Percentiles rank a stretch among this genome's conserved stretches.
phyloP scores from a whole-genome alignment of 805 yeast species.

The Brettanomyces naardenensis region DNA sequence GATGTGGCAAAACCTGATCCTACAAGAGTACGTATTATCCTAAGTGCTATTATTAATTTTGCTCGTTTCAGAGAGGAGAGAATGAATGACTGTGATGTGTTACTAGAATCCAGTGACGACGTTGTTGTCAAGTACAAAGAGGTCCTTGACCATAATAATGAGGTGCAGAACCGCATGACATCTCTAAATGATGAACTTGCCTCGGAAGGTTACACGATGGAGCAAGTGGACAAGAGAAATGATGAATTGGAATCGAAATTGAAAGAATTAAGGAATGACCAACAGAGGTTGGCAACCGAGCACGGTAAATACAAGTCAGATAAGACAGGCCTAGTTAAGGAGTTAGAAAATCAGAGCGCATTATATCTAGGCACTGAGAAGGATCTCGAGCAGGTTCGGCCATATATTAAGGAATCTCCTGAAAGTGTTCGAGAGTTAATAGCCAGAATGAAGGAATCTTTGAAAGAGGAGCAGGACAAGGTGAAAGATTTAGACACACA shows the following conservation, averaged over 20 bases:
- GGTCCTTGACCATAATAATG: conserved; percentile 33
- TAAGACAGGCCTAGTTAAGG: conserved; percentile 48
- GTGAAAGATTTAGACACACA: conserved; percentile 36
- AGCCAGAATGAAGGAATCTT: conserved; percentile 39
- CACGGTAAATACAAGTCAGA: conserved; percentile 57
- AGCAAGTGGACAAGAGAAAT: conserved; percentile 42
- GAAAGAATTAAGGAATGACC: conserved; percentile 49
- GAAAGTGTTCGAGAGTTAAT: conserved; percentile 45
- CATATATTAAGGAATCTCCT: conserved; percentile 55
- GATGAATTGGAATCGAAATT: conserved; percentile 53
- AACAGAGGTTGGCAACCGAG: conserved; percentile 53
- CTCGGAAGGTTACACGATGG: conserved; percentile 27
- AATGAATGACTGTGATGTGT: conserved; percentile 57
- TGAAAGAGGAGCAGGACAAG: conserved; percentile 31
- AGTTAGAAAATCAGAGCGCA: conserved; percentile 54
- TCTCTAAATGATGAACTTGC: conserved; percentile 12
- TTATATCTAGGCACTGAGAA: conserved; percentile 47
- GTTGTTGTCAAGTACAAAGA: conserved; percentile 37
- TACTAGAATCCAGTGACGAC: conserved; percentile 46
- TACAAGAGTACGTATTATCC: conserved; percentile 48
- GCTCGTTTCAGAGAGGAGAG: conserved; percentile 79
- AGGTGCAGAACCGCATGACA: conserved; percentile 24
- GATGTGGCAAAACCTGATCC: conserved; percentile 80
- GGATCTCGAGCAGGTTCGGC: conserved; percentile 51
- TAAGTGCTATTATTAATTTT: conserved; percentile 80